phyloP scores from a whole-genome alignment of 1,284 basidiomycete genomes.

The Heimioporus retisporus region DNA sequence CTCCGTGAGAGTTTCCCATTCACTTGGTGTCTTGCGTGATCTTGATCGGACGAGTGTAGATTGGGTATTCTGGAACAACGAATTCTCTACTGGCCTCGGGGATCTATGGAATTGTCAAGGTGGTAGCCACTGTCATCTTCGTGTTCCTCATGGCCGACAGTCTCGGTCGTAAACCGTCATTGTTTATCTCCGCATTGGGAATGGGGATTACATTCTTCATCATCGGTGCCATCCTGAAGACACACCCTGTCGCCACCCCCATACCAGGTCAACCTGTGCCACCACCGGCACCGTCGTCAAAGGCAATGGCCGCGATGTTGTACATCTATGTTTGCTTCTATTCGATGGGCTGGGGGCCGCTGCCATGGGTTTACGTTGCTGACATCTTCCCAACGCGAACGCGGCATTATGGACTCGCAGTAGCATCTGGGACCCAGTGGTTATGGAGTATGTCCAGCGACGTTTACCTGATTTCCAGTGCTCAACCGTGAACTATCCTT shows the following conservation, averaged over 20 bases:
- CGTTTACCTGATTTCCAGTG: background rate
- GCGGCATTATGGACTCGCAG: slow-evolving; percentile 79
- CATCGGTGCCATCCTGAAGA: slow-evolving; percentile 82
- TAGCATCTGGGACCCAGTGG: slow-evolving; percentile 82
- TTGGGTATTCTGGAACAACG: slow-evolving; percentile 70
- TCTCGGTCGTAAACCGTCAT: slow-evolving; percentile 65
- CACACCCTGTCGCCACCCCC: slow-evolving; percentile 63
- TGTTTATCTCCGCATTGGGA: slow-evolving; percentile 72
- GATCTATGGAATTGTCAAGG: slow-evolving; percentile 84
- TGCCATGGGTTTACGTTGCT: slow-evolving; percentile 79
- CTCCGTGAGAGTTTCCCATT: slow-evolving; percentile 56
- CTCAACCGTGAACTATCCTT: background rate
- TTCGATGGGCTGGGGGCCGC: slow-evolving; percentile 72
- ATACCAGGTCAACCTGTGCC: slow-evolving; percentile 34
- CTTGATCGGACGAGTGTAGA: slow-evolving; percentile 43
- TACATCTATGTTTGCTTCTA: slow-evolving; percentile 85
- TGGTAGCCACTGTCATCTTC: slow-evolving; percentile 76
- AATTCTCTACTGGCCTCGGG: slow-evolving; percentile 83
- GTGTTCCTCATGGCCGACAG: slow-evolving; percentile 67
- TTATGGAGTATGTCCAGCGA: slow-evolving; percentile 69
- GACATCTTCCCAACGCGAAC: slow-evolving; percentile 90
- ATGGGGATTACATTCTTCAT: slow-evolving; percentile 74
- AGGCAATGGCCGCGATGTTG: slow-evolving; percentile 81
- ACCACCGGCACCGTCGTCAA: slow-evolving; percentile 59
- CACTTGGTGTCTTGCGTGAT: no score